phyloP scores from a whole-genome alignment of 2,329 filamentous ascomycete genomes.

The Xylariomycetidae sp. region DNA sequence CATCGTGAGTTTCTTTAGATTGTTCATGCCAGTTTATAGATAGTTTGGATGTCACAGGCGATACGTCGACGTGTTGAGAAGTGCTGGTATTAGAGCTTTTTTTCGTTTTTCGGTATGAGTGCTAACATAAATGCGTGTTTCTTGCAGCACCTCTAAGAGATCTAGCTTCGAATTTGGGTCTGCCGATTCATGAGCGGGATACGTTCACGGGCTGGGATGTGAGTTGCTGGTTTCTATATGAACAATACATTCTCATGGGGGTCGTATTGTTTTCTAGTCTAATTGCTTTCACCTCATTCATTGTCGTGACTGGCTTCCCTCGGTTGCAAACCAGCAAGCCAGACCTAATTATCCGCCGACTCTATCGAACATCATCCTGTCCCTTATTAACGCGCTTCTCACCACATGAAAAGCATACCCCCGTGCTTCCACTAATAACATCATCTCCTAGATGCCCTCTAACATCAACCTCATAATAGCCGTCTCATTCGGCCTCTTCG shows the following conservation, averaged over 20 bases:
- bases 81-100: no score
- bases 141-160: constrained; percentile 66
- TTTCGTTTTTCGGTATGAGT: neutral
- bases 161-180: constrained; percentile 56
- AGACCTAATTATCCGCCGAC: no score
- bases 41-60: no score
- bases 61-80: no score
- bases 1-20: constrained; percentile 46
- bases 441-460: constrained; percentile 41
- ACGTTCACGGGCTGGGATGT: constrained; percentile 81
- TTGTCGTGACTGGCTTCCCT: neutral
- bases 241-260: neutral
- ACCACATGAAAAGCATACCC: no score
- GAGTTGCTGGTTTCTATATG: constrained; percentile 21
- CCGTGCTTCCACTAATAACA: constrained; percentile 1
- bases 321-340: no score
- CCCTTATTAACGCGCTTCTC: no score
- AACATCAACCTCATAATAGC: constrained; percentile 76
- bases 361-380: neutral
- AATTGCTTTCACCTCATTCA: constrained; percentile 2
- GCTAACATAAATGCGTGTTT: neutral
- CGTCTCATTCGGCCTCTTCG: constrained; percentile 89
- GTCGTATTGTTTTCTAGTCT: constrained; percentile 1
- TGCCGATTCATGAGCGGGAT: constrained; percentile 70
- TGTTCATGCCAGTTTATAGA: no score